Evolutionary conservation across 768 basidiomycete species (phyloP), one percentile per base, ranked within the genome.

Genomic region (Suillus decipiens): DNA sequence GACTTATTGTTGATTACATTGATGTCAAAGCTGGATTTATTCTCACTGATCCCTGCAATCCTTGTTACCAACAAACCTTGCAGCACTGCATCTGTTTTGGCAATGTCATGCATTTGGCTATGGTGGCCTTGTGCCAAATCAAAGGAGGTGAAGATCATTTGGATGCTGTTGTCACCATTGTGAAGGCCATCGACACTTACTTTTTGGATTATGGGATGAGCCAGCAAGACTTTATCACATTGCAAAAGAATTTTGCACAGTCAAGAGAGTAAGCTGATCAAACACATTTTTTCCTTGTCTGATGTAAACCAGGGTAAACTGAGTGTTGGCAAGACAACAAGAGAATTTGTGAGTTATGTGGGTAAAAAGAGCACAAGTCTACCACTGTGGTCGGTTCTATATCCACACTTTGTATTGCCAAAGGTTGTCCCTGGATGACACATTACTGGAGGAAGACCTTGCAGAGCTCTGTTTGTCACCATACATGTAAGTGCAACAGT

Each of bases 401-500:
- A 86, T 92, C 82, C 88, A 92, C 66, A 82, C 89, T 1, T 71
- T 92, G 58, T 91, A 89, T 72, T 88, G 92, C 51, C 81, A 84
- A 47, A 86, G 92, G 34, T 88, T 89, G 10, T 82, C 80, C 39
- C 79, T 92, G n/a, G 92, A 93, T 64, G 90, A 93, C 71, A 77
- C 75, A 63, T 76, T 94, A 24, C 76, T 94, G 8, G 75, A 66
- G 61, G 71, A 77, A 8, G 90, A 92, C 70, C 74, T 94, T 22
- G 80, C 88, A 10, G 89, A 91, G 67, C 75, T 93, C 43, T 90
- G 91, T 43, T 77, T 94, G 28, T 94, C 92, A 0, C 89, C 87
- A 4, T 94, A 94, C 70, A 90, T 89, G 6, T 79, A 90, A 67
- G 83, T 93, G 60, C 79, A 92, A 71, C 84, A 89, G 92, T 93